phyloP scores from a whole-genome alignment of 2,329 filamentous ascomycete species.

The Neoascochyta sp. region DNA sequence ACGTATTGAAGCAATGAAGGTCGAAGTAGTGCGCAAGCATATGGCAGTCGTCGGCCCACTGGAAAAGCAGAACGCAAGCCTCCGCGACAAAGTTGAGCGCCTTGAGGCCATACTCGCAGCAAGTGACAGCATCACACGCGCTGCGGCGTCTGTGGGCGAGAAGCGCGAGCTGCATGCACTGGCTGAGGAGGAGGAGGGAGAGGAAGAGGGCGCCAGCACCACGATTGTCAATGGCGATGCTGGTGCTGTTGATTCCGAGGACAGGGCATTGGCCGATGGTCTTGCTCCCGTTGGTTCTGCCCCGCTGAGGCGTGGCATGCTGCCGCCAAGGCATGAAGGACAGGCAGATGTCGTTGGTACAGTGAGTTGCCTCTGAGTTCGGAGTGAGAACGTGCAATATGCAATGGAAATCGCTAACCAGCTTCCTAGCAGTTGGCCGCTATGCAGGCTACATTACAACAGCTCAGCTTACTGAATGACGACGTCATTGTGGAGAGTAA shows the following conservation, averaged over 20 bases:
- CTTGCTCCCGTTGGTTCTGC: constrained; percentile 3
- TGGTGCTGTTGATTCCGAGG: too few species aligned
- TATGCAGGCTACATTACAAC: constrained; percentile 36
- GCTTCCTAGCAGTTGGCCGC: constrained; percentile 37
- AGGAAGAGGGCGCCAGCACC: constrained; percentile 17
- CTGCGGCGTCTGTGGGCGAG: constrained; percentile 34
- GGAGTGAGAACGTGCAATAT: too few species aligned
- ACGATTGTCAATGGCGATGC: too few species aligned
- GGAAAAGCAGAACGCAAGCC: constrained; percentile 29
- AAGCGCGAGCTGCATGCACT: constrained; percentile 32
- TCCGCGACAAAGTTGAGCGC: constrained; percentile 34
- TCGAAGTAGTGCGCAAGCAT: constrained; percentile 35
- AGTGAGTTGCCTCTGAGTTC: constrained; percentile 22
- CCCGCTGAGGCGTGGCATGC: constrained; percentile 9
- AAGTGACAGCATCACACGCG: constrained; percentile 35
- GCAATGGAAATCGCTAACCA: constrained; percentile 20
- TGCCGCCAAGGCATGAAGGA: too few species aligned
- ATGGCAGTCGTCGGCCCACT: constrained; percentile 33
- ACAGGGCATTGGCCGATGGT: constrained; percentile 1
- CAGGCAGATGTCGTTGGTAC: constrained; percentile 37
- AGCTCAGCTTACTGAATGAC: constrained; percentile 36
- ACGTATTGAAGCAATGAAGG: constrained; percentile 36
- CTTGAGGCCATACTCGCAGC: constrained; percentile 35
- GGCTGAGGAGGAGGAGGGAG: constrained; percentile 29
- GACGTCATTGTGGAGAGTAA: constrained; percentile 35